A percentile compares a stretch with the other conserved stretches of the same genome.
Evolutionary conservation across 83 land plant genomes (phyloP).

Genomic region (Thuja plicata): DNA sequence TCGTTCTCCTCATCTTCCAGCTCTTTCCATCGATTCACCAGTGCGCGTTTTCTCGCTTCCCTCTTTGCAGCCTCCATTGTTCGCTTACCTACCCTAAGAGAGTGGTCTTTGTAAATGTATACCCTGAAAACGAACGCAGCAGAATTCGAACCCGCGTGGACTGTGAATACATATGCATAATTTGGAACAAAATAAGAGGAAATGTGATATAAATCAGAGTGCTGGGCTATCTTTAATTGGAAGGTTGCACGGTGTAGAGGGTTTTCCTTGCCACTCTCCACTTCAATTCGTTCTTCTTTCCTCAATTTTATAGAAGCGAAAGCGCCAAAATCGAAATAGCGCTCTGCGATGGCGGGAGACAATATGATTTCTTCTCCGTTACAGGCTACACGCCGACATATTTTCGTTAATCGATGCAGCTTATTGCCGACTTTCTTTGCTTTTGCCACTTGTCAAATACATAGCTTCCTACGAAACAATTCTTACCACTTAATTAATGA

Average conservation of each 20-base stretch:
- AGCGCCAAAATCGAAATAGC: too few species aligned
- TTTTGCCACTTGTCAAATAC: too few species aligned
- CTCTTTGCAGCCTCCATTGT: background rate
- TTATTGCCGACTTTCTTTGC: too few species aligned
- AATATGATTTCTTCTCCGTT: too few species aligned
- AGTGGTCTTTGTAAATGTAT: background rate
- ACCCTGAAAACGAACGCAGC: background rate
- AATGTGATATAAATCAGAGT: background rate
- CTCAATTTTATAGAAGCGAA: too few species aligned
- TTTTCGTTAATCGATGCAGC: too few species aligned
- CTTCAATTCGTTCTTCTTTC: background rate
- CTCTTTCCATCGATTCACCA: constrained; percentile 55
- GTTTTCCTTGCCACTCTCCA: background rate
- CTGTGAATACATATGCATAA: background rate
- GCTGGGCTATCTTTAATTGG: background rate
- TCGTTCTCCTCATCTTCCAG: constrained; percentile 47
- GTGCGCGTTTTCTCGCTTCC: constrained; percentile 22
- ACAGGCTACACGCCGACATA: too few species aligned
- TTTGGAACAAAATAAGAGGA: background rate
- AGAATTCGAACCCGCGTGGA: background rate
- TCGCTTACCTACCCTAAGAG: background rate
- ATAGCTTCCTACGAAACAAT: too few species aligned
- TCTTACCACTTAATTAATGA: too few species aligned
- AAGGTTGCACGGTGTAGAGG: background rate
- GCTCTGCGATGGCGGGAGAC: too few species aligned